Percentiles rank a stretch among this genome's conserved stretches.
phyloP scores from a whole-genome alignment of 2,329 filamentous ascomycete genomes.

The Lachnum nothofagi region DNA sequence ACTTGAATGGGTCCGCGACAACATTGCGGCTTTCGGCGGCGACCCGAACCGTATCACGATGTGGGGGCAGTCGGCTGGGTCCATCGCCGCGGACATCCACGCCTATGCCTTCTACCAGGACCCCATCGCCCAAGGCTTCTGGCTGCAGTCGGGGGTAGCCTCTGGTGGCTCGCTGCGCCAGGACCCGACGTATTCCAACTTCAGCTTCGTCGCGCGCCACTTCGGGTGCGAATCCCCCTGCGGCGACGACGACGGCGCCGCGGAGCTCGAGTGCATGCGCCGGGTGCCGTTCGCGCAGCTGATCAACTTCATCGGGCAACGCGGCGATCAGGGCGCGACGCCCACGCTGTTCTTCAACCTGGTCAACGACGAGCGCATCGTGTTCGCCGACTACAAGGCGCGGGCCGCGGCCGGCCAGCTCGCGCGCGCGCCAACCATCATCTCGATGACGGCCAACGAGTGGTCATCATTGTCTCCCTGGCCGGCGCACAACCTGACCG shows the following conservation, averaged over 20 bases:
- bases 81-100: constrained; percentile 42
- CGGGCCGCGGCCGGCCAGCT: neutral
- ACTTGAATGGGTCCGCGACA: constrained; percentile 53
- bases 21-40: constrained; percentile 49
- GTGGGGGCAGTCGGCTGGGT: constrained; percentile 47
- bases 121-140: constrained; percentile 45
- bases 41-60: constrained; percentile 36
- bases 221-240: constrained; percentile 1
- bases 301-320: constrained; percentile 1
- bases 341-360: neutral
- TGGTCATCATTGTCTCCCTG: constrained; percentile 2
- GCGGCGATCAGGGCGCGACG: neutral
- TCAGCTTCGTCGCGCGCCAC: constrained; percentile 4
- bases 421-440: constrained; percentile 13
- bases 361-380: neutral
- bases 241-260: neutral
- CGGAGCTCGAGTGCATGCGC: constrained; percentile 8
- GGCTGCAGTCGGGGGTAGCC: constrained; percentile 43
- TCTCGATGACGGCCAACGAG: constrained; percentile 19
- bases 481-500: neutral
- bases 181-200: constrained; percentile 2
- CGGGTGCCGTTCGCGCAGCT: neutral
- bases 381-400: neutral
- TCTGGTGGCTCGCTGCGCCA: constrained; percentile 28
- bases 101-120: constrained; percentile 45